Conservation (phyloP, 805 yeast species). For the Starmerella apicola region DNA sequence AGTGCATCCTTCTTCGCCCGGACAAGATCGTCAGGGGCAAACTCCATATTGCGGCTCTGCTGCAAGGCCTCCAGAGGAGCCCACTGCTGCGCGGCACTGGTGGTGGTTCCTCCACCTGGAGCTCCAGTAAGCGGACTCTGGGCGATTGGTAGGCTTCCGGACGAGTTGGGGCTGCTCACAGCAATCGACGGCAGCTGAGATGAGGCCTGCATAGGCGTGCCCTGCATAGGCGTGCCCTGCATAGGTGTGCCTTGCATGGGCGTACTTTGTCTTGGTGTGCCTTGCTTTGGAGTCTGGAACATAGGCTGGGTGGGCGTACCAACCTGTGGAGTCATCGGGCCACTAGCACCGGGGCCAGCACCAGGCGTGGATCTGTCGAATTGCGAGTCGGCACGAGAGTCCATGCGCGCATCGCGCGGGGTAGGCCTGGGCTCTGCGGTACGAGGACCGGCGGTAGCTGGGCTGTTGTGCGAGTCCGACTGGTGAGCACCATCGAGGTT, state of each 20-base stretch:
- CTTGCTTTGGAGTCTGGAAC: neutral
- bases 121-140: neutral
- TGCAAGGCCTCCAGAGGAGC: conserved; percentile 26
- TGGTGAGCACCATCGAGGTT: too few relatives aligned
- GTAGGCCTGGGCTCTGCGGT: too few relatives aligned
- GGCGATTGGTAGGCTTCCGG: neutral
- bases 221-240: neutral
- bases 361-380: too few relatives aligned
- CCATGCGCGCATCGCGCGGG: too few relatives aligned
- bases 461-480: too few relatives aligned
- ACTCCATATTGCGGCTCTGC: neutral
- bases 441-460: too few relatives aligned
- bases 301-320: neutral
- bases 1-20: conserved; percentile 17
- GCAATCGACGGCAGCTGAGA: neutral
- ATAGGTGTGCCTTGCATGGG: neutral
- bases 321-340: too few relatives aligned
- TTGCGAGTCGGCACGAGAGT: too few relatives aligned
- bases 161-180: neutral
- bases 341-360: neutral
- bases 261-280: neutral
- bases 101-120: neutral
- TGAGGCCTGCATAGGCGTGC: neutral
- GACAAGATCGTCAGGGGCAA: conserved; percentile 10
- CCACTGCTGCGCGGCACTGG: conserved; percentile 7